phyloP scores from a whole-genome alignment of 176 grass and related monocot genomes.

The Microstegium vimineum region DNA sequence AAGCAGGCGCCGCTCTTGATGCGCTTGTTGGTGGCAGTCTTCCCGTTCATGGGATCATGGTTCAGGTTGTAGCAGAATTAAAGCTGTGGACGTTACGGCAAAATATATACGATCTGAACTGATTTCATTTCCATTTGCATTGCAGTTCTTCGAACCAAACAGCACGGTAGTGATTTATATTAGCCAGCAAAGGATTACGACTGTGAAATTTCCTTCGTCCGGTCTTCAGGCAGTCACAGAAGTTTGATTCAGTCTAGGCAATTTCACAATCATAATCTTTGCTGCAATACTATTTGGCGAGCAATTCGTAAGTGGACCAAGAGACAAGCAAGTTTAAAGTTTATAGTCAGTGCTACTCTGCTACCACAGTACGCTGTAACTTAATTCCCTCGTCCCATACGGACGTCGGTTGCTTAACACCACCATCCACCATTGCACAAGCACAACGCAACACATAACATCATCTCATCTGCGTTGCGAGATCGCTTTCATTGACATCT shows the following conservation, averaged over 20 bases:
- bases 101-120: not conserved
- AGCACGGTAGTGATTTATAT: not conserved
- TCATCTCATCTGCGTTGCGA: not conserved
- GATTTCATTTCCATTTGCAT: not conserved
- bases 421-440: not conserved
- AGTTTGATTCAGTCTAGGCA: not conserved
- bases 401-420: not conserved
- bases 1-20: conserved; percentile 57
- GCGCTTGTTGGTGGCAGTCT: conserved; percentile 74
- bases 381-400: not conserved
- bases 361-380: not conserved
- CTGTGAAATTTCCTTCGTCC: not conserved
- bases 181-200: not conserved
- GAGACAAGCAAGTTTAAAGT: not conserved
- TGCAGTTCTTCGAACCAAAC: not conserved
- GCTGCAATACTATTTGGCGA: not conserved
- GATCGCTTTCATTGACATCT: conserved; percentile 27
- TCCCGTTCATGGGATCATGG: conserved; percentile 91
- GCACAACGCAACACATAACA: not conserved
- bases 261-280: too few species aligned
- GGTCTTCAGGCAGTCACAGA: not conserved
- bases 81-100: not conserved
- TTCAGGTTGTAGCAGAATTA: conserved; percentile 14
- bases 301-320: not conserved
- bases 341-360: too few species aligned